A percentile compares a stretch with the other conserved stretches of the same genome.
Evolutionary conservation across 345 rosid genomes (phyloP).

Genomic region (Hypericum androsaemum): DNA sequence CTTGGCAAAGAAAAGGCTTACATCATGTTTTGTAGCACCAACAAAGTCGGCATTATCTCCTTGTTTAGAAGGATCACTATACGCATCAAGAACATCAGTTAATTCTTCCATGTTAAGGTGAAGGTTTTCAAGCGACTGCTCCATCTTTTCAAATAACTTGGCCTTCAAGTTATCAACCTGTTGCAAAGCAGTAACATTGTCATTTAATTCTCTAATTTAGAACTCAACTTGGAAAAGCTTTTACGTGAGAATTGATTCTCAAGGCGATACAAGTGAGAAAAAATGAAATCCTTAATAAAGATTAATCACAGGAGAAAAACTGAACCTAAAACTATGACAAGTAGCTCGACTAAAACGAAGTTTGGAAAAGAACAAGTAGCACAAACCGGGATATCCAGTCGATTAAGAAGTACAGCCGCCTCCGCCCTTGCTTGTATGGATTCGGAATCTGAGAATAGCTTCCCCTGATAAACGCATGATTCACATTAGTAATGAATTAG

Average conservation of each 20-base stretch:
- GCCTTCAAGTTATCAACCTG: constrained; percentile 86
- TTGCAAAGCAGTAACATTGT: not conserved
- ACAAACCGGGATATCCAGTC: constrained; percentile 88
- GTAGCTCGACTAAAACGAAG: constrained; percentile 5
- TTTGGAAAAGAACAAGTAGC: constrained; percentile 11
- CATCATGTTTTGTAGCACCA: constrained; percentile 48
- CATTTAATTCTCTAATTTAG: no score
- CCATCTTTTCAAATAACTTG: constrained; percentile 79
- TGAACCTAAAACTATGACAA: not conserved
- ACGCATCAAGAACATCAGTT: constrained; percentile 23
- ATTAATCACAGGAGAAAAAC: not conserved
- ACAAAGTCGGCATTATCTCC: constrained; percentile 24
- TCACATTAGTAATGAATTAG: not conserved
- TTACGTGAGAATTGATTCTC: not conserved
- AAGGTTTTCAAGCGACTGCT: constrained; percentile 73
- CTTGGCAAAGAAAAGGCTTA: constrained; percentile 13
- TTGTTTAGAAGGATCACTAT: constrained; percentile 32
- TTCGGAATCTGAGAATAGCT: constrained; percentile 87
- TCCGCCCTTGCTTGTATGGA: constrained; percentile 94
- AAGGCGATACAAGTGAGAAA: not conserved
- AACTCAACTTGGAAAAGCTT: not conserved
- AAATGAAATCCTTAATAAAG: not conserved
- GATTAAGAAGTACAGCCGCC: constrained; percentile 94
- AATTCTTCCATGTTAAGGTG: constrained; percentile 46
- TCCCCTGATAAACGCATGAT: constrained; percentile 37